These are phyloP conservation scores for Serendipita sp. DNA, from an alignment of 768 basidiomycete species.

Conservation along the genomic window DNA sequence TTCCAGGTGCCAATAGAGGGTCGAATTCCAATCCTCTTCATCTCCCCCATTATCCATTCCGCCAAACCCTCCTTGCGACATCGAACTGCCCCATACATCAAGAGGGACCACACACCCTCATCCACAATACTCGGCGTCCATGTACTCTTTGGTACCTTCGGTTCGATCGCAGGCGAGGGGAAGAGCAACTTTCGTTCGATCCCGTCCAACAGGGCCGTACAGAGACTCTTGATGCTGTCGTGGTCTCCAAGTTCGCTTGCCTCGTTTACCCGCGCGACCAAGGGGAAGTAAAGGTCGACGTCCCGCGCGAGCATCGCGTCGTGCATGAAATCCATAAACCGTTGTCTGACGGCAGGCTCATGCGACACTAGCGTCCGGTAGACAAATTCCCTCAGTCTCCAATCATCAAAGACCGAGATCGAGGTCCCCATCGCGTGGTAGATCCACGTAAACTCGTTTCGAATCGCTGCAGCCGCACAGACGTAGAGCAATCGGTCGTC, in stretches of 20 bases:
- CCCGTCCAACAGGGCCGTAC: slow-evolving; percentile 34
- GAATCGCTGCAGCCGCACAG: slow-evolving; percentile 45
- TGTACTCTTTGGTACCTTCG: slow-evolving; percentile 1
- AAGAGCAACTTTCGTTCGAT: slow-evolving; percentile 42
- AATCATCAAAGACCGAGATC: slow-evolving; percentile 34
- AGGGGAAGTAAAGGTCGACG: slow-evolving; percentile 27
- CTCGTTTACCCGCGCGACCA: not conserved
- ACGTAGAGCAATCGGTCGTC: slow-evolving; percentile 31
- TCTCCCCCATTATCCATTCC: slow-evolving; percentile 52
- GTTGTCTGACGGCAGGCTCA: slow-evolving; percentile 20
- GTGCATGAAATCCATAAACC: slow-evolving; percentile 27
- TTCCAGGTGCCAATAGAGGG: slow-evolving; percentile 56
- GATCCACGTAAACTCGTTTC: slow-evolving; percentile 16
- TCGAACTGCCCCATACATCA: slow-evolving; percentile 49
- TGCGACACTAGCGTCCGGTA: slow-evolving; percentile 27
- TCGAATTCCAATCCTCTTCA: slow-evolving; percentile 30
- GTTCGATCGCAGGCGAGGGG: slow-evolving; percentile 23
- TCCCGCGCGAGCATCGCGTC: slow-evolving; percentile 26
- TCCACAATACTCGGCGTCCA: slow-evolving; percentile 36
- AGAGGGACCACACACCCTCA: slow-evolving; percentile 44
- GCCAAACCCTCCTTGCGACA: slow-evolving; percentile 41
- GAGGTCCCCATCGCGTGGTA: not conserved
- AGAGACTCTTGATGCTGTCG: slow-evolving; percentile 25
- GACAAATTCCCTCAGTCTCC: slow-evolving; percentile 27
- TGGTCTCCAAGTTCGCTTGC: not conserved